These are phyloP conservation scores for Silene latifolia DNA, from an alignment of 148 eudicot species.

Conservation along the genomic window DNA sequence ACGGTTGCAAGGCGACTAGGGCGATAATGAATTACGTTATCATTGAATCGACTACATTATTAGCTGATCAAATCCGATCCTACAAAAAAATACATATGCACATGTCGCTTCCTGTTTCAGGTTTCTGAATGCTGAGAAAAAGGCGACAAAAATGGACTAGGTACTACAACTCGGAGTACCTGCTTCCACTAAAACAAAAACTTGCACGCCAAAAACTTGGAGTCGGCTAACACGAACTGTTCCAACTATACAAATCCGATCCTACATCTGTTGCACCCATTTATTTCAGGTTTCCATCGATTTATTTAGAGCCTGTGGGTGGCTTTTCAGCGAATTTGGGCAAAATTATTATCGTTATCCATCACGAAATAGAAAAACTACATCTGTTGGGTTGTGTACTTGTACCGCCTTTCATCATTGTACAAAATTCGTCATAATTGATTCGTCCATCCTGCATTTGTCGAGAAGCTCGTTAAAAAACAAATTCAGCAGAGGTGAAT, in stretches of 20 bases:
- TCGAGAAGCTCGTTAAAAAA: conserved; percentile 2
- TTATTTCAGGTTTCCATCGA: neutral
- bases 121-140: neutral
- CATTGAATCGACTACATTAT: too few relatives aligned
- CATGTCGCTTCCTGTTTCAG: neutral
- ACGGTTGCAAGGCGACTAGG: too few relatives aligned
- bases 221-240: neutral
- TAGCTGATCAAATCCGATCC: too few relatives aligned
- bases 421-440: conserved; percentile 80
- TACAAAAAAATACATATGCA: neutral
- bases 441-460: conserved; percentile 71
- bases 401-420: conserved; percentile 90
- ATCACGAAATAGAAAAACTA: conserved; percentile 14
- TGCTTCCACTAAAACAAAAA: neutral
- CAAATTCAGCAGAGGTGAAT: neutral
- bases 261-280: neutral
- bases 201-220: neutral
- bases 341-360: too few relatives aligned
- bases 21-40: too few relatives aligned
- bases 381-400: conserved; percentile 17
- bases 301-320: too few relatives aligned
- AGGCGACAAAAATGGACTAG: neutral
- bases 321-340: neutral
- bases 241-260: neutral
- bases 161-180: neutral